A percentile compares a stretch with the other conserved stretches of the same genome.
These are phyloP conservation scores for Suillus discolor DNA, from an alignment of 768 basidiomycete species.

Conservation along the genomic window DNA sequence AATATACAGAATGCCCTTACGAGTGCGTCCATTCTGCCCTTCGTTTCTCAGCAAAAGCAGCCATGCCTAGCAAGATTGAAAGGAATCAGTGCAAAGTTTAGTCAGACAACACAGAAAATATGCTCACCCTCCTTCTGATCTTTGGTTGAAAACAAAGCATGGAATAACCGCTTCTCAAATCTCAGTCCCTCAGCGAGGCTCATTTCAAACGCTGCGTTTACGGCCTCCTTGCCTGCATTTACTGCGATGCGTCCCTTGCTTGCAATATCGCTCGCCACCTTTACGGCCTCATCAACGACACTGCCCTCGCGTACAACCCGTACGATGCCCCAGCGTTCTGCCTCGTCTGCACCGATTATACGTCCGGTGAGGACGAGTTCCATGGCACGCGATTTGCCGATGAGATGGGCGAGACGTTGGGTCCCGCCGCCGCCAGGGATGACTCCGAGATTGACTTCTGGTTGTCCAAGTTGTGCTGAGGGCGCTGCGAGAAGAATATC, in stretches of 20 bases:
- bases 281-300: conserved; percentile 86
- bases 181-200: conserved; percentile 80
- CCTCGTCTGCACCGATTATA: conserved; percentile 77
- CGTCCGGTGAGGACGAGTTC: conserved; percentile 91
- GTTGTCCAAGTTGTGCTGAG: conserved; percentile 91
- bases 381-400: conserved; percentile 95
- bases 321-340: conserved; percentile 85
- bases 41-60: conserved; percentile 92
- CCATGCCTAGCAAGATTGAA: conserved; percentile 67
- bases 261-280: conserved; percentile 76
- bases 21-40: conserved; percentile 78
- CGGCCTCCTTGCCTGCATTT: conserved; percentile 89
- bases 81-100: conserved; percentile 10
- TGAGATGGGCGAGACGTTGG: conserved; percentile 80
- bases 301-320: conserved; percentile 76
- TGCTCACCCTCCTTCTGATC: conserved; percentile 92
- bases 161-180: conserved; percentile 90
- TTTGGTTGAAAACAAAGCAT: conserved; percentile 87
- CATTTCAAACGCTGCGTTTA: conserved; percentile 90
- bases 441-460: conserved; percentile 93
- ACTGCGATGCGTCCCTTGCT: conserved; percentile 82
- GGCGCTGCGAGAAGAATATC: conserved; percentile 94
- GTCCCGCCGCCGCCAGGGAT: conserved; percentile 96
- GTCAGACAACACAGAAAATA: not conserved
- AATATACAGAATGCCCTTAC: conserved; percentile 13